A percentile compares a stretch with the other conserved stretches of the same genome.
Conservation (phyloP, 441 rosid species). For the Corymbia citriodora region DNA sequence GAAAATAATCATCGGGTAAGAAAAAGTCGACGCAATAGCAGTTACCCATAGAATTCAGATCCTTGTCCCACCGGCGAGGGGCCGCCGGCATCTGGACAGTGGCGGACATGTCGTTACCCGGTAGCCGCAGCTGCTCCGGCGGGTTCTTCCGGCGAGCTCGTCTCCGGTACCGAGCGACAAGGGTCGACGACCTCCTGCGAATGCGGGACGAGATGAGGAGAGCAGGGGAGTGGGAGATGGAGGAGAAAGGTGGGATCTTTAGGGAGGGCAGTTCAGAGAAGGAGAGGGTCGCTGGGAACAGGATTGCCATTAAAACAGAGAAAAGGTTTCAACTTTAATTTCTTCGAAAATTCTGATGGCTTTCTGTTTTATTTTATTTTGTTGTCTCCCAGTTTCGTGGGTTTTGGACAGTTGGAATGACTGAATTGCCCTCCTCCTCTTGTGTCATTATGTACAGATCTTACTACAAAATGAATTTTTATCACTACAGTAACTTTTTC, state of each 20-base stretch:
- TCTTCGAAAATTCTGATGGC: neutral
- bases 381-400: neutral
- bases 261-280: conserved; percentile 36
- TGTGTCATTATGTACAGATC: neutral
- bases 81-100: conserved; percentile 26
- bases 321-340: neutral
- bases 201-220: conserved; percentile 1
- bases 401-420: neutral
- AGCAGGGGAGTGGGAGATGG: neutral
- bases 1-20: neutral
- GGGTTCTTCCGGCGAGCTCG: conserved; percentile 21
- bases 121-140: neutral
- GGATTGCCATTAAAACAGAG: neutral
- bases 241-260: neutral
- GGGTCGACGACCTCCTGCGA: conserved; percentile 2
- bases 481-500: neutral
- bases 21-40: neutral
- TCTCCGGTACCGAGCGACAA: conserved; percentile 22
- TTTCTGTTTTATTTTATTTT: neutral
- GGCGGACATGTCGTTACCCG: conserved; percentile 23
- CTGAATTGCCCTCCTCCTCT: neutral
- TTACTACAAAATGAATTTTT: neutral
- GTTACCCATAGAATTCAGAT: conserved; percentile 44
- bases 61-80: conserved; percentile 39
- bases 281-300: neutral